Conservation (phyloP, 345 rosid genomes). For the Capsella bursapastoris region DNA sequence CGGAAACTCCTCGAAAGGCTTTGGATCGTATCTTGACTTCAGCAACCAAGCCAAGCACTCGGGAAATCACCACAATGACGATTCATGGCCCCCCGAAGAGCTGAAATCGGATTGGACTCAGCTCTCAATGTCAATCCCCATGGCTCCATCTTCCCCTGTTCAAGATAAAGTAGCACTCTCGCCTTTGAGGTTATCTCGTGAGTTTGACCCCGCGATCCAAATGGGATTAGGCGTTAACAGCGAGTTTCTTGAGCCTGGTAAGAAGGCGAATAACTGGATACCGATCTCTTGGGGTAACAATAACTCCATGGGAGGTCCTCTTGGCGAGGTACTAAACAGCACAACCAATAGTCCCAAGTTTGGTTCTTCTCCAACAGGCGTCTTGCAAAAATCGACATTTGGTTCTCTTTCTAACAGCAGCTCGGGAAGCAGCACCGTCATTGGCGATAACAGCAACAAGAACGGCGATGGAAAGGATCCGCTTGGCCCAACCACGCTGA, state of each 20-base stretch:
- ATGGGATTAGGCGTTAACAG: conserved; percentile 50
- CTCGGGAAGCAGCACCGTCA: conserved; percentile 67
- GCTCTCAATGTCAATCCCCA: conserved; percentile 70
- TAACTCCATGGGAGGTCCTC: conserved; percentile 65
- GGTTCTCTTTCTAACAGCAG: conserved; percentile 84
- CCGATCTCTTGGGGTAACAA: conserved; percentile 57
- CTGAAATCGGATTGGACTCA: conserved; percentile 54
- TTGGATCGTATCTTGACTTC: conserved; percentile 53
- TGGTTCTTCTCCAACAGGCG: conserved; percentile 79
- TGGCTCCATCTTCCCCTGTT: conserved; percentile 52
- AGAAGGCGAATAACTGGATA: conserved; percentile 47
- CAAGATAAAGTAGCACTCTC: conserved; percentile 56
- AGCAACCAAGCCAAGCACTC: conserved; percentile 52
- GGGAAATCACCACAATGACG: conserved; percentile 38
- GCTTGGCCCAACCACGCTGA: conserved; percentile 22
- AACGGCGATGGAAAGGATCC: conserved; percentile 45
- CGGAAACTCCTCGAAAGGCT: conserved; percentile 51
- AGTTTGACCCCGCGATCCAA: conserved; percentile 49
- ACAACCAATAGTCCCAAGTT: conserved; percentile 53
- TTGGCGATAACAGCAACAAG: conserved; percentile 46
- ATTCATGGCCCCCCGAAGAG: conserved; percentile 63
- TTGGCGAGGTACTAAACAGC: conserved; percentile 65
- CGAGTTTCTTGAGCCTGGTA: conserved; percentile 43
- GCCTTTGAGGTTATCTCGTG: conserved; percentile 59
- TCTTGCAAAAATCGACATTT: conserved; percentile 71